These are phyloP conservation scores for Coix lacrymajobi DNA, from an alignment of 176 grass and related monocot species.

Conservation along the genomic window DNA sequence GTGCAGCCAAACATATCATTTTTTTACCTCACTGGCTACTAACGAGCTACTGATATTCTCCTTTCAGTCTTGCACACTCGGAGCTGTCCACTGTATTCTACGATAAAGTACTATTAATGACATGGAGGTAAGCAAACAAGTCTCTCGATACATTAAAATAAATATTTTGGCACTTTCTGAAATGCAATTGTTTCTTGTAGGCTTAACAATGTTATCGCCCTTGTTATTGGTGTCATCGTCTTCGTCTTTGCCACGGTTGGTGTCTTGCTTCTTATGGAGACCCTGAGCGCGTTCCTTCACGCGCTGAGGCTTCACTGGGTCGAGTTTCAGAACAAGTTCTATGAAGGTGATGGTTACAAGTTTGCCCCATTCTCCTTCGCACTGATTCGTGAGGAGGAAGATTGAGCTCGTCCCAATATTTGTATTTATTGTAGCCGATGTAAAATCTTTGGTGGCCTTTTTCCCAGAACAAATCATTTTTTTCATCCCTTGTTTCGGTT, in stretches of 20 bases:
- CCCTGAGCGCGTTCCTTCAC: conserved; percentile 89
- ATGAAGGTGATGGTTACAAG: conserved; percentile 98
- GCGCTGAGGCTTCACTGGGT: conserved; percentile 99
- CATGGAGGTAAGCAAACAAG: conserved; percentile 58
- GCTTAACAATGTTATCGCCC: conserved; percentile 47
- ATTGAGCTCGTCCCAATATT: conserved; percentile 28
- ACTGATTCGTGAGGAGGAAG: conserved; percentile 58
- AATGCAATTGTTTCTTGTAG: conserved; percentile 33
- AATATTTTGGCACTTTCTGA: not conserved
- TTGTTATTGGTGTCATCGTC: conserved; percentile 48
- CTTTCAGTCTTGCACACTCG: conserved; percentile 83
- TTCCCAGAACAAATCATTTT: conserved; percentile 33
- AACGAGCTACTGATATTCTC: conserved; percentile 19
- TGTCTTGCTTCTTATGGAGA: conserved; percentile 97
- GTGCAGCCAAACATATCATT: not conserved
- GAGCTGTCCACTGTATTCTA: conserved; percentile 93
- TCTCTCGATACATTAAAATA: not conserved
- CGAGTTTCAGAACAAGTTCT: conserved; percentile 98
- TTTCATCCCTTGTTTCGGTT: conserved; percentile 42
- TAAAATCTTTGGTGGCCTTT: conserved; percentile 27
- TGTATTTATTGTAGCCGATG: conserved; percentile 31
- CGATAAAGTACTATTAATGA: conserved; percentile 75
- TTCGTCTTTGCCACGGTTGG: conserved; percentile 73
- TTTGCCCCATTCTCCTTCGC: conserved; percentile 81
- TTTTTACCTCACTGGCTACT: not conserved